Conservation (phyloP, 306 rosid genomes). For the Luffa aegyptiaca region DNA sequence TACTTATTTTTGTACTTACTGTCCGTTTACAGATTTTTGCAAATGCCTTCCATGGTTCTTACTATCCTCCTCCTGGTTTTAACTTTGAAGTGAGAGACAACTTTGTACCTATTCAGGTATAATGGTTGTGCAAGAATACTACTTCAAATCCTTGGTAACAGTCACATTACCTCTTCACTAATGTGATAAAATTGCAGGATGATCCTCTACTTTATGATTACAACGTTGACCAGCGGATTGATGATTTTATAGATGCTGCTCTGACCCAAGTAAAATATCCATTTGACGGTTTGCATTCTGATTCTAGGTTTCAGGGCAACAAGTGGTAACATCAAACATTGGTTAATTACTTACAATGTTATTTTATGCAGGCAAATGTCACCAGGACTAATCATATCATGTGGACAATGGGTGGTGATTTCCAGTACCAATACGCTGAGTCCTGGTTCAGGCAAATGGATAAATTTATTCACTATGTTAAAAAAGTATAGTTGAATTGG, state of each 20-base stretch:
- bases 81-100: conserved; percentile 46
- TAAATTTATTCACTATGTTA: conserved; percentile 75
- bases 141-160: neutral
- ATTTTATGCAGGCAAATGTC: conserved; percentile 52
- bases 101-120: conserved; percentile 55
- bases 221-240: conserved; percentile 58
- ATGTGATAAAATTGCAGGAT: conserved; percentile 46
- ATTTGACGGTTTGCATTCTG: neutral
- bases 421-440: conserved; percentile 82
- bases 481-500: conserved; percentile 32
- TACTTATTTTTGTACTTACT: conserved; percentile 1
- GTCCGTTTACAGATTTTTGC: conserved; percentile 50
- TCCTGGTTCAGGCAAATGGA: conserved; percentile 93
- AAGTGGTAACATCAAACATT: neutral
- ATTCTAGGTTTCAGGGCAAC: neutral
- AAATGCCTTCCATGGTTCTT: conserved; percentile 67
- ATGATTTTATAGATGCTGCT: conserved; percentile 47
- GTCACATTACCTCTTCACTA: conserved; percentile 7
- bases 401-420: conserved; percentile 99
- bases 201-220: conserved; percentile 52
- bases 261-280: conserved; percentile 39
- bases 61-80: conserved; percentile 60
- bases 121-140: neutral
- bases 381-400: conserved; percentile 79
- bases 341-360: conserved; percentile 12